Conservation (phyloP, 495 filamentous ascomycete species). For the Aspergillus taichungensis region DNA sequence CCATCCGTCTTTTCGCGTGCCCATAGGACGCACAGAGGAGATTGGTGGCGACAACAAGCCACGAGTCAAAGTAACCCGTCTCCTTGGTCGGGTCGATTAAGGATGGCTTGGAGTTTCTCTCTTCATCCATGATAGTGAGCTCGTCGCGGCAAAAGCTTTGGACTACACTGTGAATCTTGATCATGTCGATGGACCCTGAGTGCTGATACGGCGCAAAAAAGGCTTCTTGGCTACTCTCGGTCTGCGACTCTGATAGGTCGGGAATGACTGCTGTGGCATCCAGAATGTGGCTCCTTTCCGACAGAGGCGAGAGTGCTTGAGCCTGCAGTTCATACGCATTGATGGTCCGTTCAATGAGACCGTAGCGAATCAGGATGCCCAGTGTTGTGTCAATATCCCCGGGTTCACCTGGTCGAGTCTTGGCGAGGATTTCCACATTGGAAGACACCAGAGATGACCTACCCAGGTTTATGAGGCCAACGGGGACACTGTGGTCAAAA, state of each 20-base stretch:
- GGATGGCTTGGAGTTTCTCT: slow-evolving; percentile 26
- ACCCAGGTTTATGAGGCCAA: slow-evolving; percentile 65
- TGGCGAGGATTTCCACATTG: slow-evolving; percentile 41
- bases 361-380: slow-evolving; percentile 58
- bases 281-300: slow-evolving; percentile 10
- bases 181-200: slow-evolving; percentile 50
- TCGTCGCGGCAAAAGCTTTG: slow-evolving; percentile 71
- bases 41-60: slow-evolving; percentile 51
- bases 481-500: slow-evolving; percentile 64
- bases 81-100: slow-evolving; percentile 3
- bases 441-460: slow-evolving; percentile 44
- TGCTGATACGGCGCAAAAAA: slow-evolving; percentile 37
- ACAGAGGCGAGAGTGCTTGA: slow-evolving; percentile 20
- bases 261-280: slow-evolving; percentile 18
- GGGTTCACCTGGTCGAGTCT: slow-evolving; percentile 41
- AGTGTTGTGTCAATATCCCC: slow-evolving; percentile 60
- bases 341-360: slow-evolving; percentile 52
- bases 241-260: slow-evolving; percentile 27
- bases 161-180: slow-evolving; percentile 70
- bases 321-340: slow-evolving; percentile 31
- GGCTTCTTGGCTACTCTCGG: slow-evolving; percentile 41
- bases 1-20: slow-evolving; percentile 49
- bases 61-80: slow-evolving; percentile 39
- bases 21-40: slow-evolving; percentile 58
- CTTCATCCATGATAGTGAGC: slow-evolving; percentile 45